A percentile compares a stretch with the other conserved stretches of the same genome.
Conservation (phyloP, 2,329 filamentous ascomycete species). For the Stromatinia cepivora region DNA sequence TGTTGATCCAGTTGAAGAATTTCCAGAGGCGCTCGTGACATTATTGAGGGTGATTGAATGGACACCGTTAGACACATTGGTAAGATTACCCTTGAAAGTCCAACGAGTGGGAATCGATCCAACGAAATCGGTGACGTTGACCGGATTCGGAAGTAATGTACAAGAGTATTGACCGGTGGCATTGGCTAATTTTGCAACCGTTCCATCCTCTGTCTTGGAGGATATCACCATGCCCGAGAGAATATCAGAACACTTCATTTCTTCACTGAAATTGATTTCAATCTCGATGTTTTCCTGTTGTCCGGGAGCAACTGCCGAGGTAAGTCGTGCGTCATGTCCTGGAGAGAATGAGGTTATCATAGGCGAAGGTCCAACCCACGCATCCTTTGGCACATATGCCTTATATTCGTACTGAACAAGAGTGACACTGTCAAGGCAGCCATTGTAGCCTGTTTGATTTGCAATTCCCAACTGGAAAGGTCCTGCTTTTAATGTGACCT, state of each 20-base stretch:
- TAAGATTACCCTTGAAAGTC: slow-evolving; percentile 53
- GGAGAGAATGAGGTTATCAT: slow-evolving; percentile 58
- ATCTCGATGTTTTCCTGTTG: slow-evolving; percentile 50
- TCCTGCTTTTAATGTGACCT: slow-evolving; percentile 52
- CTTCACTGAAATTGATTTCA: slow-evolving; percentile 57
- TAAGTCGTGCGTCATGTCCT: slow-evolving; percentile 59
- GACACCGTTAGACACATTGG: slow-evolving; percentile 60
- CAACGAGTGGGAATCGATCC: slow-evolving; percentile 56
- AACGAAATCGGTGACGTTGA: slow-evolving; percentile 44
- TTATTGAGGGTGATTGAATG: slow-evolving; percentile 59
- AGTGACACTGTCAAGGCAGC: slow-evolving; percentile 57
- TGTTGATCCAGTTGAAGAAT: slow-evolving; percentile 51
- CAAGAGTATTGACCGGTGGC: slow-evolving; percentile 42
- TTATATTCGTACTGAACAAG: slow-evolving; percentile 56
- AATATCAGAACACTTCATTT: slow-evolving; percentile 61
- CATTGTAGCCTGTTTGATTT: slow-evolving; percentile 50
- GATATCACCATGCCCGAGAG: slow-evolving; percentile 51
- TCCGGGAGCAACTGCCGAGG: slow-evolving; percentile 48
- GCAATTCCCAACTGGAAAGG: slow-evolving; percentile 49
- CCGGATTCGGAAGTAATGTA: slow-evolving; percentile 47
- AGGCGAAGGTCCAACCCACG: slow-evolving; percentile 53
- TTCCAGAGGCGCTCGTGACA: slow-evolving; percentile 44
- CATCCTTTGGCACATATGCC: slow-evolving; percentile 55
- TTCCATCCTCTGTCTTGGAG: slow-evolving; percentile 53
- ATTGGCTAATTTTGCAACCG: slow-evolving; percentile 47